Base-by-base conservation (phyloP, 2,329 filamentous ascomycete genomes). In the Aspergillus puulaauensis region DNA sequence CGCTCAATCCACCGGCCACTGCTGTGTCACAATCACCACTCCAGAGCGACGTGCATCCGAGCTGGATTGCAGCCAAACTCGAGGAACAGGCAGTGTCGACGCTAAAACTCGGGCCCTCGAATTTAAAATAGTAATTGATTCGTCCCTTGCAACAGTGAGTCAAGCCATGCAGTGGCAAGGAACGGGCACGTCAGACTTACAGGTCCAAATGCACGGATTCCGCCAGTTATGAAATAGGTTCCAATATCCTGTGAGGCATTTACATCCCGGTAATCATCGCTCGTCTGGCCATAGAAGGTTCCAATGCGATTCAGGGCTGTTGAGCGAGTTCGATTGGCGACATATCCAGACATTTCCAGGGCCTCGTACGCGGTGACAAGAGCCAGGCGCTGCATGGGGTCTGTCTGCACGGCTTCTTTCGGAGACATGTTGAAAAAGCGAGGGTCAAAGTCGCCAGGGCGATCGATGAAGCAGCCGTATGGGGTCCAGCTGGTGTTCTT, bases 311-410 rank as follows among this genome's bases (percentile, higher is more conserved):
- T 75, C 3, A 80, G 72, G 62, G 83, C 81, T 3, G 85, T 88
- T 0, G 86, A 88, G 0, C 86, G 81, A 0, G 86, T 89, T 37
- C 87, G 79, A 72, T 89, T 87, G 0, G 86, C 84, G 6, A 90
- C 85, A 66, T 89, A 68, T 88, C 90, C 90, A 21, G 87, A 86
- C 84, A 88, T 89, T 70, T 95, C 90, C 45, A 93, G 78, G 0
- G 90, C 90, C 68, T 93, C 90, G 65, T 91, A 93, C 0, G 89
- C 88, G 1, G 89, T 91, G 7, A 86, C 83, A n/a, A 93, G 75
- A 2, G 88, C 87, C 59, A 93, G 79, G 63, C 90, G 83, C 68
- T 91, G 90, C 85, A 89, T 90, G 0, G 90, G 90, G 70, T 93
- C 90, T 0, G 88, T 91, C 69, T 91, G 87, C 5, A 9, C n/a